Conservation (phyloP, 768 basidiomycete species). For the Suillus plorans region DNA sequence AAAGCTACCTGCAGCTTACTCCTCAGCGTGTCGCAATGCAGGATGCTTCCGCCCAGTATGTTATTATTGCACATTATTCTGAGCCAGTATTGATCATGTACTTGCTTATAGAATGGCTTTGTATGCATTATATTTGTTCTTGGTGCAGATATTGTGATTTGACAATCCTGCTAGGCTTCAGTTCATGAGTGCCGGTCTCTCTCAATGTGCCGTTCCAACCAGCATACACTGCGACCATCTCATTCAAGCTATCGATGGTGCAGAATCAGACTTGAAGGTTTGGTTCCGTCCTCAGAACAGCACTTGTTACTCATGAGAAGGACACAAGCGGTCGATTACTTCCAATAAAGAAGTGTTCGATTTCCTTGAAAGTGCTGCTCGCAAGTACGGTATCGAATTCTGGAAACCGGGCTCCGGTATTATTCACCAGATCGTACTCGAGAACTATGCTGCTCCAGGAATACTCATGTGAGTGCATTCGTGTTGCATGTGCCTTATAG, state of each 20-base stretch:
- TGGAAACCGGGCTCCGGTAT: constrained; percentile 91
- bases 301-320: constrained; percentile 5
- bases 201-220: constrained; percentile 79
- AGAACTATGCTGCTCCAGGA: constrained; percentile 95
- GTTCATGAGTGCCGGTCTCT: constrained; percentile 95
- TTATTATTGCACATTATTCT: constrained; percentile 13
- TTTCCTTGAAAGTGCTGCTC: constrained; percentile 89
- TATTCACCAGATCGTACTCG: constrained; percentile 97
- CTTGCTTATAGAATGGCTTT: constrained; percentile 66
- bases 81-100: constrained; percentile 13
- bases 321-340: constrained; percentile 68
- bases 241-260: constrained; percentile 91
- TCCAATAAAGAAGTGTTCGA: constrained; percentile 97
- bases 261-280: constrained; percentile 82
- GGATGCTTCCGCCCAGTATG: constrained; percentile 88
- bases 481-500: constrained; percentile 8
- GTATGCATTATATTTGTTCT: constrained; percentile 40
- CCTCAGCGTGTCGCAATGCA: constrained; percentile 98
- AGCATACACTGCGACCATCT: constrained; percentile 99
- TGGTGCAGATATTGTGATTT: neutral
- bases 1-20: constrained; percentile 84
- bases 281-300: neutral
- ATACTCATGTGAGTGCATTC: constrained; percentile 72
- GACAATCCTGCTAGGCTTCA: constrained; percentile 61
- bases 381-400: constrained; percentile 95